A percentile compares a stretch with the other conserved stretches of the same genome.
phyloP scores from a whole-genome alignment of 805 yeast genomes.

The Debaryomyces maramus region DNA sequence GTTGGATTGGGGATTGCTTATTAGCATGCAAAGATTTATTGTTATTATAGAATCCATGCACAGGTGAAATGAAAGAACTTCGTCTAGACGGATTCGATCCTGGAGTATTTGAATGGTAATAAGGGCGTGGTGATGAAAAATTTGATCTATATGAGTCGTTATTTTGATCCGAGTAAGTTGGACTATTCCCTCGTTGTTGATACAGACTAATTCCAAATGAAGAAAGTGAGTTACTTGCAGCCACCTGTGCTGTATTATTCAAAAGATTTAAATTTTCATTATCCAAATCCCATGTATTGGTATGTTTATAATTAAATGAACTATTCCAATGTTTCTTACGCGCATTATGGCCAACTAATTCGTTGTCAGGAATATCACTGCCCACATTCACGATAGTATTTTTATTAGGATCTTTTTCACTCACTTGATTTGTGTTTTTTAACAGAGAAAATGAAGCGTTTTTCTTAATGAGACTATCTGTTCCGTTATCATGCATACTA shows the following conservation, averaged over 20 bases:
- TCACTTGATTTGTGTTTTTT: not conserved
- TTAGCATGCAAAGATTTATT: not conserved
- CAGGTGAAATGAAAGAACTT: conserved; percentile 20
- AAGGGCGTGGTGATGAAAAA: conserved; percentile 7
- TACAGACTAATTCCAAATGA: conserved; percentile 10
- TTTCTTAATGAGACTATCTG: no score
- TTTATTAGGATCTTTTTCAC: not conserved
- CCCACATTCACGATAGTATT: not conserved
- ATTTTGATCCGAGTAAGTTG: conserved; percentile 2
- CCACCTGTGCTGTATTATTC: conserved; percentile 13
- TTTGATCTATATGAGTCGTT: conserved; percentile 5
- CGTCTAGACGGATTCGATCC: conserved; percentile 19
- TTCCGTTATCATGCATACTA: not conserved
- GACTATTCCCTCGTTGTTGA: conserved; percentile 3
- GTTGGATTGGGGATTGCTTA: conserved; percentile 4
- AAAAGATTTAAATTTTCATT: conserved; percentile 32
- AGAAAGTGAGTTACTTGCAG: conserved; percentile 11
- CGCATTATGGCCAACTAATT: not conserved
- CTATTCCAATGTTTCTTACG: not conserved
- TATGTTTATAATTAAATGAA: not conserved
- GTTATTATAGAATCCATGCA: conserved; percentile 12
- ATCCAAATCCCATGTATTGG: conserved; percentile 26
- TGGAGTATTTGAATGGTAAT: conserved; percentile 3
- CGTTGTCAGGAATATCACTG: not conserved
- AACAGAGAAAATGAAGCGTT: no score